These are phyloP conservation scores for Mycena floridula DNA, from an alignment of 768 basidiomycete genomes.

Conservation along the genomic window DNA sequence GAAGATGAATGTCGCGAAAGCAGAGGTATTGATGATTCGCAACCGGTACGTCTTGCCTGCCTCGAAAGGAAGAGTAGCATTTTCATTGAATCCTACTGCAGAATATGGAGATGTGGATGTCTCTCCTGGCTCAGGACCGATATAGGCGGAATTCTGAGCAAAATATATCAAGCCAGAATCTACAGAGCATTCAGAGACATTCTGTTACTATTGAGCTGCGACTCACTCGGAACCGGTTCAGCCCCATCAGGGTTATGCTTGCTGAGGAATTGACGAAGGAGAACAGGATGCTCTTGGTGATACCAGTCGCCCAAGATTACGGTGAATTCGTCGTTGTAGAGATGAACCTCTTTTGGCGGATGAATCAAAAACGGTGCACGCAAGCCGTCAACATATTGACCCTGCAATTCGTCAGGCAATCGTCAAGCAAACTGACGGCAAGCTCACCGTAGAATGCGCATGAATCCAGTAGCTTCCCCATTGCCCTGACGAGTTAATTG, in stretches of 20 bases:
- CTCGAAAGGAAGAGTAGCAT: conserved; percentile 77
- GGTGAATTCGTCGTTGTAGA: conserved; percentile 89
- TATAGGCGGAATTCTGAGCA: conserved; percentile 66
- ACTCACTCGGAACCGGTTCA: conserved; percentile 87
- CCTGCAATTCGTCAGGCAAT: conserved; percentile 29
- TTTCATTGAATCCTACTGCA: conserved; percentile 78
- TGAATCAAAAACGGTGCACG: conserved; percentile 83
- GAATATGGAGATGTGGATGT: conserved; percentile 44
- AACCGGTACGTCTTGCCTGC: conserved; percentile 89
- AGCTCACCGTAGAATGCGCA: conserved; percentile 51
- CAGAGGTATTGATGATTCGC: conserved; percentile 79
- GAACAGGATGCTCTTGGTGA: conserved; percentile 61
- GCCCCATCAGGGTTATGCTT: conserved; percentile 75
- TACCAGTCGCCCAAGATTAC: conserved; percentile 91
- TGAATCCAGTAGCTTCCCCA: conserved; percentile 84
- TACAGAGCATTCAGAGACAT: too few species aligned
- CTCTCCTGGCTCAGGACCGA: conserved; percentile 49
- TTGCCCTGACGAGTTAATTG: conserved; percentile 61
- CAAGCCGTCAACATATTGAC: conserved; percentile 91
- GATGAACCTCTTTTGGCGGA: conserved; percentile 54
- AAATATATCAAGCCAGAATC: conserved; percentile 84
- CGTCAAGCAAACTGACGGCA: background rate
- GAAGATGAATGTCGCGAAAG: conserved; percentile 72
- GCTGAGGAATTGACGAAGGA: conserved; percentile 63
- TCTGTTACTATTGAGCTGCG: too few species aligned